A percentile compares a stretch with the other conserved stretches of the same genome.
These are phyloP conservation scores for Prunus dulcis DNA, from an alignment of 306 rosid genomes.

Conservation along the genomic window DNA sequence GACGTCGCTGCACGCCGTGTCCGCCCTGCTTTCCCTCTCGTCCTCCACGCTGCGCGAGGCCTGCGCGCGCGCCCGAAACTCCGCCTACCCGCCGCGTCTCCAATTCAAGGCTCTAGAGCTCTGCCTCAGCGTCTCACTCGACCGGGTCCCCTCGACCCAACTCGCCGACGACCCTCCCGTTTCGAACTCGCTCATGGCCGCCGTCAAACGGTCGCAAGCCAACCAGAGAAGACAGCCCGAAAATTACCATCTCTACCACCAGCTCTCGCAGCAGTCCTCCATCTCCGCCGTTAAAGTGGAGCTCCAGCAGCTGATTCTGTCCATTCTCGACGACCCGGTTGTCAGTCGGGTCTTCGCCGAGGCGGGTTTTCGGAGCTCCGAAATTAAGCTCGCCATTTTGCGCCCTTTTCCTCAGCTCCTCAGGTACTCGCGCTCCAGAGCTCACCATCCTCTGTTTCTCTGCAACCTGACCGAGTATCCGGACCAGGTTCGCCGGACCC, in stretches of 20 bases:
- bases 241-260: conserved; percentile 66
- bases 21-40: conserved; percentile 69
- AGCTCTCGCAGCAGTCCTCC: conserved; percentile 57
- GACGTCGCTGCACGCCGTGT: conserved; percentile 86
- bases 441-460: conserved; percentile 68
- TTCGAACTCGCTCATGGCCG: conserved; percentile 97
- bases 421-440: conserved; percentile 52
- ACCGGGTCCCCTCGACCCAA: conserved; percentile 70
- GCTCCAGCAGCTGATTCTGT: conserved; percentile 72
- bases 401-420: conserved; percentile 71
- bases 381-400: conserved; percentile 69
- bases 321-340: conserved; percentile 94
- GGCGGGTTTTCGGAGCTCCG: conserved; percentile 98
- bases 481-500: conserved; percentile 34
- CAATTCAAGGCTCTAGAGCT: conserved; percentile 92
- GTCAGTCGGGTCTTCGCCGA: conserved; percentile 91
- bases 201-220: conserved; percentile 92
- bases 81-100: conserved; percentile 77
- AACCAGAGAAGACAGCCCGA: conserved; percentile 93
- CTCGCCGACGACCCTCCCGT: conserved; percentile 70
- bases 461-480: conserved; percentile 53
- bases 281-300: conserved; percentile 73
- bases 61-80: conserved; percentile 76
- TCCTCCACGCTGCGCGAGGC: conserved; percentile 77
- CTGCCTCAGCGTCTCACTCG: conserved; percentile 77